Evolutionary conservation across 2,329 filamentous ascomycete species (phyloP).

Genomic region (Trichoderma endophyticum): DNA sequence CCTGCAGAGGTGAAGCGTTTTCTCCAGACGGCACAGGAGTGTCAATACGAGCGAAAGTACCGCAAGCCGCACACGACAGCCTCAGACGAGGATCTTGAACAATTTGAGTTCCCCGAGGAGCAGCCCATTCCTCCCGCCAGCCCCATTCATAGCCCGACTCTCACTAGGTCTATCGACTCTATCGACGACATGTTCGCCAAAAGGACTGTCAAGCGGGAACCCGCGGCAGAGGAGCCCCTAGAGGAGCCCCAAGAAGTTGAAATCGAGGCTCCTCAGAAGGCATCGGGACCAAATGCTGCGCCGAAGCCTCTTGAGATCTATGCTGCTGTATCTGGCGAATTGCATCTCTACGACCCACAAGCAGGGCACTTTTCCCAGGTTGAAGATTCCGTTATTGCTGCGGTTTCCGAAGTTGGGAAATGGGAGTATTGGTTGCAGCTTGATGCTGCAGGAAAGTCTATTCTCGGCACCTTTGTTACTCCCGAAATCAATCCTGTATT

Average conservation of each 20-base stretch:
- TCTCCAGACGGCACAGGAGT: slow-evolving; percentile 79
- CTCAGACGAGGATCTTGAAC: slow-evolving; percentile 72
- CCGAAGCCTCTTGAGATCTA: slow-evolving; percentile 72
- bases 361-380: slow-evolving; percentile 82
- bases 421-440: slow-evolving; percentile 98
- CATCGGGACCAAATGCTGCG: slow-evolving; percentile 28
- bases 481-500: slow-evolving; percentile 97
- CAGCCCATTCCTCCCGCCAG: slow-evolving; percentile 63
- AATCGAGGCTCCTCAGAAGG: slow-evolving; percentile 25
- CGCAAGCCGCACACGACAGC: slow-evolving; percentile 75
- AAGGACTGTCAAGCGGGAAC: slow-evolving; percentile 46
- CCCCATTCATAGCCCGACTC: slow-evolving; percentile 57
- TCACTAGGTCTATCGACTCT: slow-evolving; percentile 54
- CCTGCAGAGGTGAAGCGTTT: slow-evolving; percentile 74
- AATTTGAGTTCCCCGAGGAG: slow-evolving; percentile 74
- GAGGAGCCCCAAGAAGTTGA: slow-evolving; percentile 19
- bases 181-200: slow-evolving; percentile 55
- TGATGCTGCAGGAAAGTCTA: slow-evolving; percentile 60
- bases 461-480: slow-evolving; percentile 81
- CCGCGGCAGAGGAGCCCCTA: slow-evolving; percentile 24
- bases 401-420: slow-evolving; percentile 78
- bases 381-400: slow-evolving; percentile 70
- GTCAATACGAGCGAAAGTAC: slow-evolving; percentile 97
- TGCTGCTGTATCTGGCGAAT: slow-evolving; percentile 71
- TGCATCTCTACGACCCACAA: slow-evolving; percentile 90